Conservation (phyloP, 75 land plant genomes). For the Sequoia sempervirens region DNA sequence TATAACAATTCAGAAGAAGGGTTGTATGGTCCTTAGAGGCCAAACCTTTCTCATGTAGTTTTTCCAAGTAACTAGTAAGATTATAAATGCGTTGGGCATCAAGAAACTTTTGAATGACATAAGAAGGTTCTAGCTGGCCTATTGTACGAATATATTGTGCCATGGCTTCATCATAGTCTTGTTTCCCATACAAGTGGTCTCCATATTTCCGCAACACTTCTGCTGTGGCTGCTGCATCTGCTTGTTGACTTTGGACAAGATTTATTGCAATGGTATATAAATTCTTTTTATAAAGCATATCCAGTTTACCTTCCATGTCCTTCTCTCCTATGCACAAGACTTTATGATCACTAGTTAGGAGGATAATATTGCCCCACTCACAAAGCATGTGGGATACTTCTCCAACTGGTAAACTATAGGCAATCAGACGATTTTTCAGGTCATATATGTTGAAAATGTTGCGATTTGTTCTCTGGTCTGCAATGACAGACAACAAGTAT, state of each 20-base stretch:
- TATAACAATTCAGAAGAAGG: constrained; percentile 89
- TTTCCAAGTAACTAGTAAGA: constrained; percentile 84
- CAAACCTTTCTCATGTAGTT: too few relatives aligned
- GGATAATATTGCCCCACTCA: constrained; percentile 90
- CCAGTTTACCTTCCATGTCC: constrained; percentile 98
- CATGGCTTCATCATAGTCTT: constrained; percentile 97
- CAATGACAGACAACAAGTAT: constrained; percentile 75
- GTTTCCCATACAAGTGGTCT: constrained; percentile 91
- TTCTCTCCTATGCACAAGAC: constrained; percentile 78
- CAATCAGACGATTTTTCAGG: constrained; percentile 84
- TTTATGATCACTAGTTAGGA: constrained; percentile 73
- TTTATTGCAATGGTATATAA: constrained; percentile 92
- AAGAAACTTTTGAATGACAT: constrained; percentile 95
- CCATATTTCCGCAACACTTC: constrained; percentile 95
- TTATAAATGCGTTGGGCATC: constrained; percentile 97
- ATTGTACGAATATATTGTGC: constrained; percentile 89
- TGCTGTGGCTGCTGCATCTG: constrained; percentile 96
- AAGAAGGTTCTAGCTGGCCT: constrained; percentile 96
- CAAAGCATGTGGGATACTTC: constrained; percentile 86
- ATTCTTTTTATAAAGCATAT: constrained; percentile 94
- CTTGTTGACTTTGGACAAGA: constrained; percentile 95
- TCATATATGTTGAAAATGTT: constrained; percentile 86
- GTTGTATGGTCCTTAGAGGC: too few relatives aligned
- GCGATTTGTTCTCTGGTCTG: constrained; percentile 58
- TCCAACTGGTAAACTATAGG: constrained; percentile 73